Conservation (phyloP, 2,329 filamentous ascomycete species). For the Neonectria hederae region DNA sequence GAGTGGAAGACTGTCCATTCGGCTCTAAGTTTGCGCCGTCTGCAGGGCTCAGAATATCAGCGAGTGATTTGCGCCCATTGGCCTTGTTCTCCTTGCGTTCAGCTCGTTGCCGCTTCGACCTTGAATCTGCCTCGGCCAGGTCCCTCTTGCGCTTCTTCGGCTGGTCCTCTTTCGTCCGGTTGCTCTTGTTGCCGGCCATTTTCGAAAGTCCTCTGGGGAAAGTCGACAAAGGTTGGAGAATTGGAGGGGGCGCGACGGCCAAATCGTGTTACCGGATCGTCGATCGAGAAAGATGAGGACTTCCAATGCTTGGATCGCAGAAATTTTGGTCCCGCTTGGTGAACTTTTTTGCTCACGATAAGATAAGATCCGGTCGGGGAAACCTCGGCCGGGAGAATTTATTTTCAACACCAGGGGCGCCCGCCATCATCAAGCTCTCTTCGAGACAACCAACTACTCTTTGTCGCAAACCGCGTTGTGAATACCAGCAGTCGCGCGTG, state of each 20-base stretch:
- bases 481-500: conserved; percentile 24
- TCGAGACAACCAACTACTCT: conserved; percentile 28
- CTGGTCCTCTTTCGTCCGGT: conserved; percentile 48
- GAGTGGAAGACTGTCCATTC: conserved; percentile 29
- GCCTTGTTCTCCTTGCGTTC: conserved; percentile 44
- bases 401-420: conserved; percentile 32
- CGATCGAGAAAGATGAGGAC: conserved; percentile 31
- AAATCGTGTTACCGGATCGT: conserved; percentile 26
- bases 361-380: conserved; percentile 50
- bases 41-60: conserved; percentile 8
- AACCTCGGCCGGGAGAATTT: conserved; percentile 45
- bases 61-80: conserved; percentile 37
- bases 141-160: conserved; percentile 61
- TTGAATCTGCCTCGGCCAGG: conserved; percentile 51
- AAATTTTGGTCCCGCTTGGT: conserved; percentile 53
- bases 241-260: conserved; percentile 31
- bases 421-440: conserved; percentile 26
- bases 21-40: conserved; percentile 29
- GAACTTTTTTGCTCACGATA: conserved; percentile 54
- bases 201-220: conserved; percentile 24
- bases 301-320: conserved; percentile 38
- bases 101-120: conserved; percentile 53
- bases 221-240: conserved; percentile 15
- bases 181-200: conserved; percentile 50
- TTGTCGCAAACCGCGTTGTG: conserved; percentile 37